Conservation (phyloP, 2,329 filamentous ascomycete genomes). For the Bipolaris cookei region DNA sequence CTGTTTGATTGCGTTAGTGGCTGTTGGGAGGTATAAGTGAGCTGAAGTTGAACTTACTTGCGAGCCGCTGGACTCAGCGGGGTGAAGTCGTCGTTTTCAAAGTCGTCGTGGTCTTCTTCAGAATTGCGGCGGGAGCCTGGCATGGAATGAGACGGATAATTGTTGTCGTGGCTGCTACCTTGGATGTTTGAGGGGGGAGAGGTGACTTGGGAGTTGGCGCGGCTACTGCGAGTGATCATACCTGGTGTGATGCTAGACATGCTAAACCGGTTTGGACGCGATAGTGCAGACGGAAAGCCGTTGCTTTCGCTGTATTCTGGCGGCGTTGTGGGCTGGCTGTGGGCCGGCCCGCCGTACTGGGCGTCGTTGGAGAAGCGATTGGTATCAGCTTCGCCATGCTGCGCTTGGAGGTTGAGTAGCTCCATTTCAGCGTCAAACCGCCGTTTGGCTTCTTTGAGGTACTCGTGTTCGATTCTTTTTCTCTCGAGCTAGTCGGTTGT, state of each 20-base stretch:
- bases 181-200: slow-evolving; percentile 67
- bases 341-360: slow-evolving; percentile 66
- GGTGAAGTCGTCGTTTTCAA: slow-evolving; percentile 73
- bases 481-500: slow-evolving; percentile 75
- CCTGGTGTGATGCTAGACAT: slow-evolving; percentile 78
- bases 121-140: slow-evolving; percentile 88
- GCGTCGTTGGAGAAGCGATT: slow-evolving; percentile 84
- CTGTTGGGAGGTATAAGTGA: slow-evolving; percentile 11
- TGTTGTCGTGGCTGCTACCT: slow-evolving; percentile 55
- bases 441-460: slow-evolving; percentile 84
- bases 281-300: slow-evolving; percentile 79
- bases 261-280: slow-evolving; percentile 86
- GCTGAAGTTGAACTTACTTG: slow-evolving; percentile 40
- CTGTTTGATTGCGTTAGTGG: slow-evolving; percentile 54
- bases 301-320: slow-evolving; percentile 86
- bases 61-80: slow-evolving; percentile 43
- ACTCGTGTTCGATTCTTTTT: slow-evolving; percentile 91
- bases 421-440: slow-evolving; percentile 93
- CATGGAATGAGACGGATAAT: slow-evolving; percentile 81
- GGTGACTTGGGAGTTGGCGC: slow-evolving; percentile 79
- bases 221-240: slow-evolving; percentile 66
- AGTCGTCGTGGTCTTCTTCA: slow-evolving; percentile 80
- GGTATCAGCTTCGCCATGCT: slow-evolving; percentile 81
- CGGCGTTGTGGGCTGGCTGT: slow-evolving; percentile 94
- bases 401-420: slow-evolving; percentile 83